Base-by-base conservation (phyloP, 768 basidiomycete species). In the Heimioporus sp. region DNA sequence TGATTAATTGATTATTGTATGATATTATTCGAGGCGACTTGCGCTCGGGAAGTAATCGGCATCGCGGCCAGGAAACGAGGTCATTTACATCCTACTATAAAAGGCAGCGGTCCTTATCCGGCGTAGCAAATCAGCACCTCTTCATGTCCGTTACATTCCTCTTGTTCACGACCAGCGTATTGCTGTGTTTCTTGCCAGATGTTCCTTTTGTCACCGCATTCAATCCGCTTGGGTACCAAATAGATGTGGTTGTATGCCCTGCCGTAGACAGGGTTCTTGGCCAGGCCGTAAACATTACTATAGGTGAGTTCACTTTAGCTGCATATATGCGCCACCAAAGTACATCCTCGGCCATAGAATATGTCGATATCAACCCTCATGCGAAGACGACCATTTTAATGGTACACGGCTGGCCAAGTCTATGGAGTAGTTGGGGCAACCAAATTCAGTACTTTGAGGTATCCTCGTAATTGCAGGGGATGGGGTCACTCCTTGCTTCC, bases 331-430 rank as follows among this genome's bases (percentile, higher is more conserved):
- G 4, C 3, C 9, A 2, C 3, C 12, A 32, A 3, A 10, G 12
- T 9, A n/a, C 10, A 41, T 5, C 30, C 35, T 19, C 34, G 43
- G 30, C 6, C 9, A 24, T 54, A 86, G 86, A 77, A 54, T 90
- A 88, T 60, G 77, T 82, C 20, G 78, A 89, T 37, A 61, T 88
- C 52, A 87, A 88, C 54, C 75, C 82, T 10, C 55, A 51, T 0
- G 80, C 80, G 4, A 65, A 76, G 24, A 72, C 67, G 13, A 79
- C 82, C 0, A 67, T 90, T 3, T 43, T 90, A 30, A 76, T 90
- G 76, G 81, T 90, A 0, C 88, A 90, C 58, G 88, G 88, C 4
- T 90, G 88, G 88, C 88, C 88, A 1, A 77, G 82, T 56, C 65
- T 89, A 4, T 90, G 88, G 88, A 84, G 81, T 48, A 79, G 78